Evolutionary conservation across 352 stramenopile genomes (phyloP), one percentile per base, ranked within the genome.

Genomic region (Pythium dissotocum): DNA sequence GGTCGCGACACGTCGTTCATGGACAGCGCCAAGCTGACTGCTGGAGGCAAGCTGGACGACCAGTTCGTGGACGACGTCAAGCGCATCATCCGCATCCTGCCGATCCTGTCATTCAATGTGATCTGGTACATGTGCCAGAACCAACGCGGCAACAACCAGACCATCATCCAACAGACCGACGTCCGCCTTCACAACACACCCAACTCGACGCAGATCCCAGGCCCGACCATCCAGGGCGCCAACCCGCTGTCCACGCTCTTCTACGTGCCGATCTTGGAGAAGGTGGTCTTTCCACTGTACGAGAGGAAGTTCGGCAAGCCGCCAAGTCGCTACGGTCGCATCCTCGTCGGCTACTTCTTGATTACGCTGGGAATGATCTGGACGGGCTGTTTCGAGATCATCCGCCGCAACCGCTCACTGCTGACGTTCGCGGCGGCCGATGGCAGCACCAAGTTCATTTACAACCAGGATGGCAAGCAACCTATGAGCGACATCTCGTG

Each of bases 141-240:
- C 40, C 67, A 69, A 24, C 55, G 70, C 55, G 70, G 63, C 32
- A 76, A 76, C 55, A 72, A 72, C 46, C 70, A 76, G 55, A 63
- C 38, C 2, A 76, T 76, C 55, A 70, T 65, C 26, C 70, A 76
- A 58, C 70, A 76, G 38, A 66, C 51, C 16, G 70, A 76, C 48
- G 49, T 76, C 6, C 70, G 70, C 8, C 26, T 55, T 1, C 38
- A 44, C 14, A 16, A 16, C 18, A 30, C 24, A 52, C 66, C 77
- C 1, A 68, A 77, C 40, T 69, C 72, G 24, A 76, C 46, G 6
- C 80, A 89, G 61, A 76, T 89, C 58, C 75, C 80, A 10, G 80
- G 77, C 6, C 74, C 80, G 16, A 81, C 76, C 6, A 61, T 85
- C 28, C 71, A 77, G 40, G 73, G 85, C 52, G 85, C 83, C 51